These are phyloP conservation scores for Nevesoporus exiguus DNA, from an alignment of 768 basidiomycete genomes.

Conservation along the genomic window DNA sequence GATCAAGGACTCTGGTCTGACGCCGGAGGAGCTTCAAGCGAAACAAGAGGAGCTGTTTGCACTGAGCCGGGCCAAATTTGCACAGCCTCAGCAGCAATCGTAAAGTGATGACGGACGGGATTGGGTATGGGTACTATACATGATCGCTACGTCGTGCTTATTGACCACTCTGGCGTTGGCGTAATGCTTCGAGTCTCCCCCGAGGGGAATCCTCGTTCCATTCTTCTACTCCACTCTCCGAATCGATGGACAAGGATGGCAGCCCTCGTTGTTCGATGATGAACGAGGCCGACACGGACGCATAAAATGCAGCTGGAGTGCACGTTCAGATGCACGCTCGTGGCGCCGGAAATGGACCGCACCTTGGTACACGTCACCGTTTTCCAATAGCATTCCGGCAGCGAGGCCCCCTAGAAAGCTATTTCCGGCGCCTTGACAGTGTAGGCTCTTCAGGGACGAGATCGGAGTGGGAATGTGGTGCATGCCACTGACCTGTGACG, in stretches of 20 bases:
- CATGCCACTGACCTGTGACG: slow-evolving; percentile 61
- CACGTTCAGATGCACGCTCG: slow-evolving; percentile 14
- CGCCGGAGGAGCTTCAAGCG: slow-evolving; percentile 83
- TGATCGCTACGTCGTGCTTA: slow-evolving; percentile 32
- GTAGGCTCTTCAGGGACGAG: slow-evolving; percentile 1
- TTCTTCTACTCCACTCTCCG: slow-evolving; percentile 28
- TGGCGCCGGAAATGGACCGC: slow-evolving; percentile 17
- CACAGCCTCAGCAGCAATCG: slow-evolving; percentile 49
- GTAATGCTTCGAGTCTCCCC: slow-evolving; percentile 53
- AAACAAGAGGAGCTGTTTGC: slow-evolving; percentile 92
- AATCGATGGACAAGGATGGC: slow-evolving; percentile 44
- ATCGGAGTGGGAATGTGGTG: not conserved
- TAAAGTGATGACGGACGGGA: slow-evolving; percentile 8
- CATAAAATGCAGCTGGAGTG: slow-evolving; percentile 62
- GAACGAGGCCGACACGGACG: slow-evolving; percentile 78
- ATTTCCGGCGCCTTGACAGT: slow-evolving; percentile 76
- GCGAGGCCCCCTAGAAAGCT: slow-evolving; percentile 82
- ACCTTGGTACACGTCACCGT: slow-evolving; percentile 69
- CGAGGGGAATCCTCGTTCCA: slow-evolving; percentile 76
- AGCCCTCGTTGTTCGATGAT: slow-evolving; percentile 79
- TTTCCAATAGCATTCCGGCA: slow-evolving; percentile 58
- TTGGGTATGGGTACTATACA: slow-evolving; percentile 20
- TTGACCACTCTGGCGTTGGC: slow-evolving; percentile 36
- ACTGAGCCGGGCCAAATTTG: slow-evolving; percentile 79
- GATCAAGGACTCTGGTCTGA: slow-evolving; percentile 82